phyloP scores from a whole-genome alignment of 768 basidiomycete species.

The Hericium erinaceus region DNA sequence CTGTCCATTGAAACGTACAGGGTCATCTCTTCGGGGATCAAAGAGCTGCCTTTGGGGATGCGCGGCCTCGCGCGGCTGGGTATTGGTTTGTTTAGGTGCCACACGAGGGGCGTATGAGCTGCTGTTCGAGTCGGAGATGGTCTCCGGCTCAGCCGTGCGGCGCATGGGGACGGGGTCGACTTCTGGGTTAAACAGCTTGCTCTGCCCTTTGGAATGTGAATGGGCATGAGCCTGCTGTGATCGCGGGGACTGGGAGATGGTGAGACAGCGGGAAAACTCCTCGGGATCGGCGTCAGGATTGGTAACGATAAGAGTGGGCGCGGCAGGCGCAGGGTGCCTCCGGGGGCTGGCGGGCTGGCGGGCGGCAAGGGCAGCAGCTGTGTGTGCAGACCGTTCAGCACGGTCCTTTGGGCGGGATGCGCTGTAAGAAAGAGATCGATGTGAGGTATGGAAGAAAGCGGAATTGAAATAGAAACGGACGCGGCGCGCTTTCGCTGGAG shows the following conservation, averaged over 20 bases:
- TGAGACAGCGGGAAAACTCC: constrained; percentile 65
- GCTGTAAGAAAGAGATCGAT: not conserved
- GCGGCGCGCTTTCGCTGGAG: constrained; percentile 56
- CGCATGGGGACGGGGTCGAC: constrained; percentile 53
- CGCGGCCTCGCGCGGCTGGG: constrained; percentile 25
- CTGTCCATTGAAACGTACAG: constrained; percentile 69
- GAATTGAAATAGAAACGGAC: constrained; percentile 26
- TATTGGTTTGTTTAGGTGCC: constrained; percentile 20
- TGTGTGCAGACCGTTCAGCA: constrained; percentile 18
- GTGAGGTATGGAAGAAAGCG: not conserved
- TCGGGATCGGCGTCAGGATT: constrained; percentile 53
- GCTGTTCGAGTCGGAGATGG: constrained; percentile 47
- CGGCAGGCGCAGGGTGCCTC: constrained; percentile 33
- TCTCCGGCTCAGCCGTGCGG: constrained; percentile 56
- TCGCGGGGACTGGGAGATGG: constrained; percentile 46
- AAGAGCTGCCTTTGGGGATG: constrained; percentile 52
- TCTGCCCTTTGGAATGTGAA: constrained; percentile 24
- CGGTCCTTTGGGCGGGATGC: constrained; percentile 3
- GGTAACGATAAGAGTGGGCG: constrained; percentile 27
- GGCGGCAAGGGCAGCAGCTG: constrained; percentile 17
- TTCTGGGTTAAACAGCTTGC: constrained; percentile 66
- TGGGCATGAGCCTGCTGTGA: constrained; percentile 22
- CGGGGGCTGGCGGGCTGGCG: constrained; percentile 22
- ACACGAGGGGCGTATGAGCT: constrained; percentile 39
- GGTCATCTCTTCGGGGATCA: constrained; percentile 87